phyloP scores from a whole-genome alignment of 441 rosid genomes.

The Adansonia rubrostipa region DNA sequence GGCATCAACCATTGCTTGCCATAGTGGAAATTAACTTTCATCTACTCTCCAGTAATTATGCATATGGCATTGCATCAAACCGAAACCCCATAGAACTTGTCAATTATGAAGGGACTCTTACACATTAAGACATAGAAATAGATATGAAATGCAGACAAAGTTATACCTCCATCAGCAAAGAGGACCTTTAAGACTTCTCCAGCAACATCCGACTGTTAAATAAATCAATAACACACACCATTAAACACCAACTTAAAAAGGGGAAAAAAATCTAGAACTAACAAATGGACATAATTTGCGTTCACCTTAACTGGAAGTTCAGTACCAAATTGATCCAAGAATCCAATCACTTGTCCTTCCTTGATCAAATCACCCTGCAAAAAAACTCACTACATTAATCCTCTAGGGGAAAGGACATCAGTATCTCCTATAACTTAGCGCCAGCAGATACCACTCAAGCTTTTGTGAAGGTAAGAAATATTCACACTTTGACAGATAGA shows the following conservation, averaged over 20 bases:
- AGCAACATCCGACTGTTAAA: slow-evolving; percentile 84
- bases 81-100: not conserved
- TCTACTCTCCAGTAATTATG: not conserved
- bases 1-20: too few species aligned
- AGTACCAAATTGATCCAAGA: slow-evolving; percentile 75
- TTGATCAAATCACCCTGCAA: slow-evolving; percentile 77
- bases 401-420: too few species aligned
- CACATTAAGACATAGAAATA: slow-evolving; percentile 3
- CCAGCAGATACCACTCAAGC: too few species aligned
- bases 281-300: slow-evolving; percentile 26
- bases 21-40: not conserved
- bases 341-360: slow-evolving; percentile 92
- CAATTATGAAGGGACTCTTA: not conserved
- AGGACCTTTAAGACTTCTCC: slow-evolving; percentile 90
- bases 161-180: slow-evolving; percentile 80
- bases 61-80: not conserved
- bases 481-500: not conserved
- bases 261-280: not conserved
- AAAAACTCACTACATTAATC: not conserved
- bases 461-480: not conserved
- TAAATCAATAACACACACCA: slow-evolving; percentile 20
- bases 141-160: slow-evolving; percentile 19
- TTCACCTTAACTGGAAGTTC: slow-evolving; percentile 85
- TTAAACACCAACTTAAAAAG: not conserved
- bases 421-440: too few species aligned